phyloP scores from a whole-genome alignment of 2,329 filamentous ascomycete species.

The Falciphora oryzae region DNA sequence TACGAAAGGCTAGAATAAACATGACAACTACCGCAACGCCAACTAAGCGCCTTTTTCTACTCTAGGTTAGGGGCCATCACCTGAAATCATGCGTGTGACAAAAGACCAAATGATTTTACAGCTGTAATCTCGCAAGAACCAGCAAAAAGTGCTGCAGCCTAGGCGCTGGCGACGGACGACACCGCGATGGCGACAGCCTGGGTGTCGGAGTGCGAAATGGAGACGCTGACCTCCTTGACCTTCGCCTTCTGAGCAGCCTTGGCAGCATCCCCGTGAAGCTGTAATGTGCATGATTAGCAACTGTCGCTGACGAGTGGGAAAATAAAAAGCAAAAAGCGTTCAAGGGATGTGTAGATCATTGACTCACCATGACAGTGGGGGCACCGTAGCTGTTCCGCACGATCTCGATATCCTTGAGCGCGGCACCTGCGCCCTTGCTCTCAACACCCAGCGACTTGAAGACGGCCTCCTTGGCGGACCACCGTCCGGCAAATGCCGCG shows the following conservation, averaged over 20 bases:
- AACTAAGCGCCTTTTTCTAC: background rate
- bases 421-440: conserved; percentile 81
- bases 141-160: background rate
- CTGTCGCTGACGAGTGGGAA: background rate
- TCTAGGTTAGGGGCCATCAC: background rate
- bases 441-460: conserved; percentile 93
- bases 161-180: conserved; percentile 36
- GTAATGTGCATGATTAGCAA: conserved; percentile 4
- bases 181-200: conserved; percentile 95
- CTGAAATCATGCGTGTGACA: background rate
- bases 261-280: conserved; percentile 85
- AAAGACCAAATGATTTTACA: conserved; percentile 1
- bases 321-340: background rate
- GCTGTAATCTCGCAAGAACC: background rate
- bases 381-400: conserved; percentile 72
- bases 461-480: conserved; percentile 97
- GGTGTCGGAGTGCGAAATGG: conserved; percentile 90
- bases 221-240: conserved; percentile 83
- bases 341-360: background rate
- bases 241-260: conserved; percentile 78
- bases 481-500: conserved; percentile 89
- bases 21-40: background rate
- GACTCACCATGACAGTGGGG: conserved; percentile 75
- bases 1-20: background rate
- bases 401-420: conserved; percentile 94